phyloP scores from a whole-genome alignment of 139 green algal genomes.

The Coelastrella sp. region DNA sequence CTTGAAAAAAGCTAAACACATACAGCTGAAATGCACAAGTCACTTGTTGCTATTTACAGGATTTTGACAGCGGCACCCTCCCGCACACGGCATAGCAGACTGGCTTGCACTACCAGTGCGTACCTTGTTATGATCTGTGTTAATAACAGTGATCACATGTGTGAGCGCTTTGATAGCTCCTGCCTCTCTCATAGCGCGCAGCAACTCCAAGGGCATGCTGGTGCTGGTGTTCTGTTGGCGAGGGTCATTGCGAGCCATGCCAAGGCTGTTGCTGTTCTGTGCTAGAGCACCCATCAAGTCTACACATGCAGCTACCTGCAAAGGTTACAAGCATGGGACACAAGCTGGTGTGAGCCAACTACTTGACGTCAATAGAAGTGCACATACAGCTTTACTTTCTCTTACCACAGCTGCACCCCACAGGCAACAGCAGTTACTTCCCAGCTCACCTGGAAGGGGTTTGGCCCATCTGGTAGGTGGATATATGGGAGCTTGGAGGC shows the following conservation, averaged over 20 bases:
- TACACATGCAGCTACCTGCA: conserved; percentile 69
- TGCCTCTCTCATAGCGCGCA: conserved; percentile 80
- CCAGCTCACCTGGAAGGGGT: conserved; percentile 62
- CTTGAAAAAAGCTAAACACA: not conserved
- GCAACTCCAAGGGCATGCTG: conserved; percentile 67
- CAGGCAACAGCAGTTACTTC: no score
- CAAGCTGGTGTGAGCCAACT: no score
- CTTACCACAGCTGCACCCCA: not conserved
- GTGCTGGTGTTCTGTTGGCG: not conserved
- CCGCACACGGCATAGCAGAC: not conserved
- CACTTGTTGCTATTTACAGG: no score
- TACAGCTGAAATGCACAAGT: no score
- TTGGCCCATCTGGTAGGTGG: conserved; percentile 48
- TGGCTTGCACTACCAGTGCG: not conserved
- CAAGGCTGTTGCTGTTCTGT: conserved; percentile 13
- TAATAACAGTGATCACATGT: conserved; percentile 62
- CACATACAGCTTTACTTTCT: no score
- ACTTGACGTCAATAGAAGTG: no score
- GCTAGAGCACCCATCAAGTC: conserved; percentile 54
- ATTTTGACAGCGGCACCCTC: no score
- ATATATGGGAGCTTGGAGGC: conserved; percentile 48
- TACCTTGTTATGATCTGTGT: conserved; percentile 71
- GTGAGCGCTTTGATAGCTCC: conserved; percentile 77
- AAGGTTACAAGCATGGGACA: no score
- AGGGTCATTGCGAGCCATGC: not conserved